Evolutionary conservation across 768 basidiomycete species (phyloP), one percentile per base, ranked within the genome.

Genomic region (Naganishia vaughanmartiniae): DNA sequence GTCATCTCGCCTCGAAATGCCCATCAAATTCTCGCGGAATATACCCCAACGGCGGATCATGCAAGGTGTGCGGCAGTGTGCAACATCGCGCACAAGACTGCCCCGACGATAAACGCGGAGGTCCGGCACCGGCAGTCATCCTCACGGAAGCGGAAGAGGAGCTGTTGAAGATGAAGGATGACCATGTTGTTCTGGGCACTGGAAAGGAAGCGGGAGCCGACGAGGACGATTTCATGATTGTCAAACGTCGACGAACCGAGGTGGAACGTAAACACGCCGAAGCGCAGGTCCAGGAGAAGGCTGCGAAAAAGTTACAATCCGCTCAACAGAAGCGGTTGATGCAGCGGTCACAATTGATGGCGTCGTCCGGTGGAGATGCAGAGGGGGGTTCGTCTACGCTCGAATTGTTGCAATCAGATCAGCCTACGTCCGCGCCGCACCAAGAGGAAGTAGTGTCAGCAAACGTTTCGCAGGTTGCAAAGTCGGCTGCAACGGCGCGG

Each of bases 161-260:
- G 24, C 48, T 57, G 34, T 54, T 70, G 39, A 65, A 45, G 60
- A 72, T 69, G 51, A 68, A 51, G 17, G 53, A 60, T 34, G 42
- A 69, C 17, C n/a, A 45, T 14, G 80, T 81, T 26, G 77, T 81
- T 0, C 80, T 85, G 26, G 76, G 75, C 14, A 81, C 78, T 2
- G 78, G 76, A 83, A 78, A 78, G 34, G 87, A 84, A 46, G 87
- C 85, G 0, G 92, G 92, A 28, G 89, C 94, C 11, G 94, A 97
- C 78, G 94, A 97, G 80, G 94, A 97, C 77, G 94, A 96, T 78
- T 96, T 94, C 82, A 93, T 93, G 79, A 84, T 84, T 0, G 85
- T 93, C 79, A 89, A 88, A 77, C 86, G 92, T 54, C 85, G 83
- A 66, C 86, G 84, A 54, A 82, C 79, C 12, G 87, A 89, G 70